Percentiles rank a stretch among this genome's conserved stretches.
Conservation (phyloP, 176 grass and related monocot species). For the Canna indica region DNA sequence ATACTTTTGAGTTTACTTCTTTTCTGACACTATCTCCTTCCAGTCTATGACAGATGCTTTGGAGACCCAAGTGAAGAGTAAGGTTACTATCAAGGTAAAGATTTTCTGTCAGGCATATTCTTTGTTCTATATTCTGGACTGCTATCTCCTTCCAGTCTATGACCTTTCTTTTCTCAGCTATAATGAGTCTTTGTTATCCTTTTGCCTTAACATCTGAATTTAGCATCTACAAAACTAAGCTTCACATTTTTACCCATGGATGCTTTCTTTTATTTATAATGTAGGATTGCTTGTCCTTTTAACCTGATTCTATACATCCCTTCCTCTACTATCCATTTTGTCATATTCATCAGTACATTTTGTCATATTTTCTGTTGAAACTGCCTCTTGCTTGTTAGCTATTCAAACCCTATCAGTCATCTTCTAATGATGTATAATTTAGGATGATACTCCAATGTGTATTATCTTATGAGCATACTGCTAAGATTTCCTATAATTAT, state of each 20-base stretch:
- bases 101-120: background rate
- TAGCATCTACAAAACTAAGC: background rate
- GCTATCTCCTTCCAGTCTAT: too few species aligned
- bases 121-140: background rate
- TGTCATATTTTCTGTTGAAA: background rate
- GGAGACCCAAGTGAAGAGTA: constrained; percentile 71
- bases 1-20: constrained; percentile 3
- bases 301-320: background rate
- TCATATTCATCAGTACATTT: background rate
- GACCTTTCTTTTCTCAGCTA: too few species aligned
- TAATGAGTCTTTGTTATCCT: background rate
- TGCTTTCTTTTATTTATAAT: background rate
- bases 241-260: too few species aligned
- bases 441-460: too few species aligned
- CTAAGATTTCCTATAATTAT: too few species aligned
- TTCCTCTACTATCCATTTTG: background rate
- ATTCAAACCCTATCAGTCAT: too few species aligned
- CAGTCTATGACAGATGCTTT: constrained; percentile 69
- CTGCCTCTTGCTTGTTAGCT: background rate
- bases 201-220: background rate
- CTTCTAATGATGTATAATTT: too few species aligned
- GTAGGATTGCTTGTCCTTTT: background rate
- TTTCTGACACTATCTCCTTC: constrained; percentile 19
- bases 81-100: constrained; percentile 57
- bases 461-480: too few species aligned